Evolutionary conservation across 192 early-diverging fungal genomes (phyloP).

Genomic region (Dissophora ornata): DNA sequence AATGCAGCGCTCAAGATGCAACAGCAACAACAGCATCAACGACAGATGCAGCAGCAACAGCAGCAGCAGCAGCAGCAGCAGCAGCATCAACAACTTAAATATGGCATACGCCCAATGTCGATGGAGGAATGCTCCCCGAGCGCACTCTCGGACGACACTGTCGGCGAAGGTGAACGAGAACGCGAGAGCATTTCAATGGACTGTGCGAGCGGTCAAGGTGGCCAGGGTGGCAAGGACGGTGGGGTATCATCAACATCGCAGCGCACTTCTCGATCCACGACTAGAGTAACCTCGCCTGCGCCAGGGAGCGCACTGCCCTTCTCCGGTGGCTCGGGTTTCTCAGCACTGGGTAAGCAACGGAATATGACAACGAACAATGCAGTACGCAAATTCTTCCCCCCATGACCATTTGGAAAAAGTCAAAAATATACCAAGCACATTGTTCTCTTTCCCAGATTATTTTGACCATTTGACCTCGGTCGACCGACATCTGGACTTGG

Average conservation of each 20-base stretch:
- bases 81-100: neutral
- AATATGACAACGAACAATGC: too few species aligned
- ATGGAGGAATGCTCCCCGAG: conserved; percentile 35
- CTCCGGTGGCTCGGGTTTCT: conserved; percentile 1
- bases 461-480: too few species aligned
- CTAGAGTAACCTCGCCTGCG: conserved; percentile 36
- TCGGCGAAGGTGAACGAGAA: conserved; percentile 26
- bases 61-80: conserved; percentile 8
- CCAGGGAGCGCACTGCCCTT: conserved; percentile 12
- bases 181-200: conserved; percentile 16
- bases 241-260: conserved; percentile 20
- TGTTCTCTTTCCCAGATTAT: too few species aligned
- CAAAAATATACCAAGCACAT: too few species aligned
- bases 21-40: conserved; percentile 39
- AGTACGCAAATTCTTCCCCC: too few species aligned
- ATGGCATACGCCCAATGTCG: conserved; percentile 13
- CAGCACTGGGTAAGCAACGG: conserved; percentile 4
- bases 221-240: neutral
- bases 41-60: conserved; percentile 10
- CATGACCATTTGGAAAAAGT: too few species aligned
- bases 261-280: conserved; percentile 37
- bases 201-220: conserved; percentile 2
- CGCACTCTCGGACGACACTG: conserved; percentile 25
- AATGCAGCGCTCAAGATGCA: conserved; percentile 47
- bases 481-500: too few species aligned